Percentiles rank a stretch among this genome's conserved stretches.
These are phyloP conservation scores for Saccharomycopsis fodiens DNA, from an alignment of 805 yeast species.

Conservation along the genomic window DNA sequence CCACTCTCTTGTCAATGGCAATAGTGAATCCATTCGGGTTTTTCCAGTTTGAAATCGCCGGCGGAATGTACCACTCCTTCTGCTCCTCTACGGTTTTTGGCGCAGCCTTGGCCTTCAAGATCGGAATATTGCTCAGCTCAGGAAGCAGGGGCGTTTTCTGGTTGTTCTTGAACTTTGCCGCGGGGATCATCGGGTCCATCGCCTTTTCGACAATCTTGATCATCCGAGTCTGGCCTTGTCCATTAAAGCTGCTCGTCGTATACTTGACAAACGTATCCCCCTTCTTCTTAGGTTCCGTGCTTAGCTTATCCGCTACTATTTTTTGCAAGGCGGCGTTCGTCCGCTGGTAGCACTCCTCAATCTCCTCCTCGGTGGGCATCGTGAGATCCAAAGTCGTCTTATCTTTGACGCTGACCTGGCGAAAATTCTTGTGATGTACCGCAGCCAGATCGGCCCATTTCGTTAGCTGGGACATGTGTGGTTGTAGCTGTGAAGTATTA, in stretches of 20 bases:
- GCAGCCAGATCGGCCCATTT: not conserved
- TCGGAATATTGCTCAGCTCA: constrained; percentile 37
- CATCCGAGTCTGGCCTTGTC: constrained; percentile 28
- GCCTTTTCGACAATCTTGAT: constrained; percentile 61
- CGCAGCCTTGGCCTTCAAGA: constrained; percentile 50
- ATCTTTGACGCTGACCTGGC: constrained; percentile 4
- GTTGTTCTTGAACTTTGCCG: constrained; percentile 56
- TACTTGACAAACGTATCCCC: constrained; percentile 14
- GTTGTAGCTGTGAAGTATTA: too few relatives aligned
- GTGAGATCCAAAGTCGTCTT: constrained; percentile 9
- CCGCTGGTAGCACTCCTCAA: constrained; percentile 5
- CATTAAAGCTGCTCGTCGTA: constrained; percentile 7
- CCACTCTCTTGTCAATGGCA: constrained; percentile 69
- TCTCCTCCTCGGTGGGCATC: constrained; percentile 12
- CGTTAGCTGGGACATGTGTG: not conserved
- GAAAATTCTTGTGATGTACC: constrained; percentile 8
- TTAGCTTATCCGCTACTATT: constrained; percentile 4
- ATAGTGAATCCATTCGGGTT: constrained; percentile 87
- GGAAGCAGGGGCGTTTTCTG: constrained; percentile 65
- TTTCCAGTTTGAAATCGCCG: constrained; percentile 92
- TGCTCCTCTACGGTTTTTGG: constrained; percentile 62
- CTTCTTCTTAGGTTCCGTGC: not conserved
- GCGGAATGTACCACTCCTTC: constrained; percentile 79
- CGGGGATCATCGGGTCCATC: constrained; percentile 80
- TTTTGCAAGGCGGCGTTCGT: constrained; percentile 12